A percentile compares a stretch with the other conserved stretches of the same genome.
phyloP scores from a whole-genome alignment of 2,329 filamentous ascomycete species.

The Lanzia echinophila region DNA sequence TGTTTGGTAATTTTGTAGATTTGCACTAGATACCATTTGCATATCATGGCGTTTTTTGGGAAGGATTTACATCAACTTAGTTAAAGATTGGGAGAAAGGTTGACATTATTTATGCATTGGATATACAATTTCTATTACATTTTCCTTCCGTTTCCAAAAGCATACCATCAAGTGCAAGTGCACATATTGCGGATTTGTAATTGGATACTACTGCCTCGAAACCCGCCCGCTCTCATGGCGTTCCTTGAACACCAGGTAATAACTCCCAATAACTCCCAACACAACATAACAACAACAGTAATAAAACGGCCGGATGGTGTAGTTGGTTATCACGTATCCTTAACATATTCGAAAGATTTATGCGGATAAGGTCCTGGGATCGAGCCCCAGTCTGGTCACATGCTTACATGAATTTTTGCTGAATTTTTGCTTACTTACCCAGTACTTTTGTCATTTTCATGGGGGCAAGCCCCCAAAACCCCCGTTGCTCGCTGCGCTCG shows the following conservation, averaged over 20 bases:
- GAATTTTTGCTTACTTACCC: no score
- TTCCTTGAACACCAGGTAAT: no score
- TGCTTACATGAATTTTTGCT: no score
- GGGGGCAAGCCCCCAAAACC: no score
- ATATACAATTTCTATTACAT: background rate
- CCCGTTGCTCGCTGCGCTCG: no score
- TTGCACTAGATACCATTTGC: background rate
- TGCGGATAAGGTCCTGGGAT: constrained; percentile 8
- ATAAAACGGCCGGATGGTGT: constrained; percentile 2
- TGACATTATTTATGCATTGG: background rate
- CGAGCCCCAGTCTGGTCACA: constrained; percentile 7
- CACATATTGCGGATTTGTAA: no score
- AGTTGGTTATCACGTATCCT: constrained; percentile 11
- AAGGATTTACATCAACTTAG: background rate
- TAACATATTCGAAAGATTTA: constrained; percentile 1
- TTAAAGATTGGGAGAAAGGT: background rate
- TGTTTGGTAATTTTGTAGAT: background rate
- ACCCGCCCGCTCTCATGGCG: no score
- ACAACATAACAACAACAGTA: no score
- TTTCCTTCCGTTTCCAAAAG: no score
- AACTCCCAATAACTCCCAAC: no score
- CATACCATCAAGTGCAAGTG: no score
- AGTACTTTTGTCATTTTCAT: no score
- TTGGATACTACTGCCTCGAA: background rate
- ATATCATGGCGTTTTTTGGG: background rate